Evolutionary conservation across 805 yeast species (phyloP), one percentile per base, ranked within the genome.

Genomic region (Candida ulmi): DNA sequence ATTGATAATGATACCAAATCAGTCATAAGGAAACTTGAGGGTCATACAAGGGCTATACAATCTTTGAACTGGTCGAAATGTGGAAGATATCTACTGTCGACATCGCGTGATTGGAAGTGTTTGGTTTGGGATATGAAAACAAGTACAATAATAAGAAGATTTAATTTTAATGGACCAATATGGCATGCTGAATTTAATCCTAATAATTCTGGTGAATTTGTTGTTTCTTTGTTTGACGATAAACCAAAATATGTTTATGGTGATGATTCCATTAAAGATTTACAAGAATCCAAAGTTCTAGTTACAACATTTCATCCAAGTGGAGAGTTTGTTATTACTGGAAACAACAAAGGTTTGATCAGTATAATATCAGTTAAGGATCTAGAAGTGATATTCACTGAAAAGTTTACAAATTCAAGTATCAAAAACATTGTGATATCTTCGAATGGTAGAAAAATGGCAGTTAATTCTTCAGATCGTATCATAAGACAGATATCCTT

Each of bases 101-200:
- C 88, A 12, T 77, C 90, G 0, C 76, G 88, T 50, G 97, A 91
- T 58, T 88, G 95, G 93, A 71, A 69, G 37, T 74, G 83, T 31
- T 76, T 82, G 36, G 54, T 88, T 24, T 90, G 96, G 96, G 96
- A 88, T 61, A 60, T 90, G 45, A 46, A 59, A 19, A 52, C 44
- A 8, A 64, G 50, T 55, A 65, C 55, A 35, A 66, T 75, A 37
- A 54, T 68, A 33, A 65, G 71, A 42, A 66, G 58, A 4, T 63
- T 74, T 35, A 62, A 65, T 35, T 80, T 86, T 48, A 83, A 79
- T 38, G 76, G 83, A 0, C 87, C 95, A 1, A 71, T 86, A 2
- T 85, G 95, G 95, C 72, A 67, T 49, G 79, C 85, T 9, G 63
- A 65, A 38, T 54, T 82, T 54, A 74, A 74, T 48, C 86, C 88